Evolutionary conservation across 305 asterid genomes (phyloP), one percentile per base, ranked within the genome.

Genomic region (Rubia peregrina): DNA sequence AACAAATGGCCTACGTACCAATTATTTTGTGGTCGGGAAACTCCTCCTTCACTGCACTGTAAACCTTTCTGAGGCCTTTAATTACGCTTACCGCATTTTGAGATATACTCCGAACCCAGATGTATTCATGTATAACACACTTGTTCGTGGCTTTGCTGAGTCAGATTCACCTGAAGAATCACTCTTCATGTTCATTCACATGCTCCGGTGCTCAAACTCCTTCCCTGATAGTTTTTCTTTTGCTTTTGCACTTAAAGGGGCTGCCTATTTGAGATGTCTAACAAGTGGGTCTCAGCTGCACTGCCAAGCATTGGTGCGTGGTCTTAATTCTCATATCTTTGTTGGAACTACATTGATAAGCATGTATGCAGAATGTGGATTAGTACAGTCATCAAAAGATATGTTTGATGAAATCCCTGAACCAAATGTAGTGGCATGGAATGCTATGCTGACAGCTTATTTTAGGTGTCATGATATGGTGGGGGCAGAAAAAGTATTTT

Each of bases 341-440:
- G 98, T 90, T 0, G 92, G 90, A 38, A 88, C 96, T 33, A 90
- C 96, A 7, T 75, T 88, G 90, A 77, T 90, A 38, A 92, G 98
- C 68, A 16, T 87, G 92, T 90, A 92, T 22, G 98, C 86, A 1
- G 96, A 90, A 74, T 89, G 94, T 68, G 96, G 86, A 48, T 57
- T 67, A 8, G 68, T 79, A 56, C 71, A 49, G 64, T 72, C 57
- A 60, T 86, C 96, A 1, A 36, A 56, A 77, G 71, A 79, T 24
- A 67, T 79, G 75, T 83, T 83, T 56, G 85, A 76, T 67, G 76
- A 90, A 90, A 88, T 90, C 73, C 83, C 88, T 33, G 78, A 87
- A 22, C 92, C 85, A 51, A 92, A 88, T 72, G 78, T 84, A 0
- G 96, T 89, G 60, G 83, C 96, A 13, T 86, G 97, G 97, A 91